Conservation (phyloP, 2,329 filamentous ascomycete genomes). For the Aspergillus sp. region DNA sequence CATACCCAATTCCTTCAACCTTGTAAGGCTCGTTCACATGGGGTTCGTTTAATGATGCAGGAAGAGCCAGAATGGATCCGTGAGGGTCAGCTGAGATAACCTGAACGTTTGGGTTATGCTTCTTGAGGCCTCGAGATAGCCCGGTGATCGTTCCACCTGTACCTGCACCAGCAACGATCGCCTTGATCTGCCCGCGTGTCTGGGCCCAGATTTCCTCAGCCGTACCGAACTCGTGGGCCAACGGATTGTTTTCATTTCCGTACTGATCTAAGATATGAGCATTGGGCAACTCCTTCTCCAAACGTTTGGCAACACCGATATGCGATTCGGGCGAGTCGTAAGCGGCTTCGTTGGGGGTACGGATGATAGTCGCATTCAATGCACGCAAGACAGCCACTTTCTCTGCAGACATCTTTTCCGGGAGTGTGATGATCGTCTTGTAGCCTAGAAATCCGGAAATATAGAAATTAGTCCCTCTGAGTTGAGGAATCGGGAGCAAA, state of each 20-base stretch:
- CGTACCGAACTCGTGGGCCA: constrained; percentile 88
- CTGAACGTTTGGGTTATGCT: constrained; percentile 79
- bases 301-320: constrained; percentile 82
- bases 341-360: constrained; percentile 90
- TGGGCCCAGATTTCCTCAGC: constrained; percentile 95
- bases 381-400: constrained; percentile 94
- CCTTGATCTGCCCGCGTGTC: constrained; percentile 73
- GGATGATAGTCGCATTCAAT: constrained; percentile 92
- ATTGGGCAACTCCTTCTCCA: constrained; percentile 94
- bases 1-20: constrained; percentile 97
- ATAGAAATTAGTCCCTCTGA: neutral
- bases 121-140: constrained; percentile 73
- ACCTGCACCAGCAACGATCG: constrained; percentile 83
- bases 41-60: constrained; percentile 70
- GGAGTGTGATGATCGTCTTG: constrained; percentile 96
- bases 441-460: constrained; percentile 50
- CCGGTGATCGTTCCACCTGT: constrained; percentile 95
- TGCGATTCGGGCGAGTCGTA: constrained; percentile 94
- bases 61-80: constrained; percentile 83
- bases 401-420: constrained; percentile 98
- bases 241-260: constrained; percentile 80
- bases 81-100: constrained; percentile 88
- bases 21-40: constrained; percentile 83
- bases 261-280: constrained; percentile 98
- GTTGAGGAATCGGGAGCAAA: neutral